phyloP scores from a whole-genome alignment of 495 filamentous ascomycete genomes.

The Podospora pseudopauciseta region DNA sequence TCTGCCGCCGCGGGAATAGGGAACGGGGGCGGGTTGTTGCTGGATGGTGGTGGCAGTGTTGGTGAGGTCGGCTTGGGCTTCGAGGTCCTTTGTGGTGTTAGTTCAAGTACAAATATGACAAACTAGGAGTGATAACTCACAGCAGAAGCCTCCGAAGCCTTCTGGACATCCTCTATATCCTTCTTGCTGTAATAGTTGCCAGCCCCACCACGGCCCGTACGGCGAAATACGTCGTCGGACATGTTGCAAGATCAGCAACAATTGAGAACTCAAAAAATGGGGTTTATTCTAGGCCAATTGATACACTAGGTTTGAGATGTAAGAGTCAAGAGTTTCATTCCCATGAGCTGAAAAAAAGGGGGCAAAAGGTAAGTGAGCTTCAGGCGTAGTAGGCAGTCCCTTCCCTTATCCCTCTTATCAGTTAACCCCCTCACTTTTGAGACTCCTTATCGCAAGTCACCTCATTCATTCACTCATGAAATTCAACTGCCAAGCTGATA shows the following conservation, averaged over 20 bases:
- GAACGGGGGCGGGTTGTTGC: slow-evolving; percentile 2
- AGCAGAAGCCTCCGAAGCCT: slow-evolving; percentile 27
- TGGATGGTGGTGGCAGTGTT: slow-evolving; percentile 1
- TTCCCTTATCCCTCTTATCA: slow-evolving; percentile 8
- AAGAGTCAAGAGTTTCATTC: not conserved
- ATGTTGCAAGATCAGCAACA: not conserved
- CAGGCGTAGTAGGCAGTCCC: not conserved
- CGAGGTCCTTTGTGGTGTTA: slow-evolving; percentile 37
- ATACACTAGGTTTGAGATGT: not conserved
- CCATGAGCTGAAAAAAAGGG: not conserved
- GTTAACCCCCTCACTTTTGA: slow-evolving; percentile 6
- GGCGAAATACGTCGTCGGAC: slow-evolving; percentile 30
- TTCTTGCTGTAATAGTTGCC: slow-evolving; percentile 59
- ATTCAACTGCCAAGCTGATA: not conserved
- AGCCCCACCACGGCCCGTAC: slow-evolving; percentile 55
- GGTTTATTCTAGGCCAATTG: not conserved
- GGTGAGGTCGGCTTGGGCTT: slow-evolving; percentile 32
- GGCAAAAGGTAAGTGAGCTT: not conserved
- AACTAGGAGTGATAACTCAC: slow-evolving; percentile 5
- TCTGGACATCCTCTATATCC: slow-evolving; percentile 47
- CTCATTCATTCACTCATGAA: slow-evolving; percentile 2
- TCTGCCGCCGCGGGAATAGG: slow-evolving; percentile 38
- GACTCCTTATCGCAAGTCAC: not conserved
- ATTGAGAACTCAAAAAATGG: not conserved
- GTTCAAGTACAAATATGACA: not conserved